Evolutionary conservation across 116 monocot species (phyloP), one percentile per base, ranked within the genome.

Genomic region (Posidonia oceanica): DNA sequence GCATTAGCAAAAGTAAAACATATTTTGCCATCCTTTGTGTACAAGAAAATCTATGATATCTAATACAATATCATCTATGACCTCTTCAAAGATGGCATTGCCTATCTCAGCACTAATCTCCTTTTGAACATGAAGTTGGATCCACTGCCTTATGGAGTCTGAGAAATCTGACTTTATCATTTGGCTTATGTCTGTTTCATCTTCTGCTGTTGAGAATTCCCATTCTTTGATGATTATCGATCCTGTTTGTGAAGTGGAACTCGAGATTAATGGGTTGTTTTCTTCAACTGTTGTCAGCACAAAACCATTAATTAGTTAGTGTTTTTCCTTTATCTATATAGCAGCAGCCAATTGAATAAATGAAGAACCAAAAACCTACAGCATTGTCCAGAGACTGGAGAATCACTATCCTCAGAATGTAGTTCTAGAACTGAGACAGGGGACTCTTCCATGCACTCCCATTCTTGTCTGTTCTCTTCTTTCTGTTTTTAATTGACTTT

Each of bases 381-480:
- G 70, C 77, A 82, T 71, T 65, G 63, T 44, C 29, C 54, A 44
- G 71, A 66, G 54, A 48, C 51, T 20, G 75, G 79, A 20, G 85
- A 85, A 58, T 70, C 58, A 64, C 83, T 66, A 11, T 72, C 73
- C 53, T 76, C 74, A 42, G 81, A 82, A 57, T 75, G 76, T 68
- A 80, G 57, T 2, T 84, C 81, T 18, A 87, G 75, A 37, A 87
- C 87, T 7, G 87, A 84, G 2, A 81, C 79, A 14, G 87, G 84
- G 18, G 69, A 42, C 22, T 71, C 65, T 37, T 82, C 77, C 64
- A 5, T 61, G 65, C 54, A 17, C 7, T 67, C 64, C 69, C 61
- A 59, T 51, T 29, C 29, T 29, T 29, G 21, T 20, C 58, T 58
- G 1, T 21, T n/a, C 58, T 58, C 3, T 58, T 21, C 58, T 58